Evolutionary conservation across 176 grass and related monocot genomes (phyloP).

Genomic region (Coix lacrymajobi): DNA sequence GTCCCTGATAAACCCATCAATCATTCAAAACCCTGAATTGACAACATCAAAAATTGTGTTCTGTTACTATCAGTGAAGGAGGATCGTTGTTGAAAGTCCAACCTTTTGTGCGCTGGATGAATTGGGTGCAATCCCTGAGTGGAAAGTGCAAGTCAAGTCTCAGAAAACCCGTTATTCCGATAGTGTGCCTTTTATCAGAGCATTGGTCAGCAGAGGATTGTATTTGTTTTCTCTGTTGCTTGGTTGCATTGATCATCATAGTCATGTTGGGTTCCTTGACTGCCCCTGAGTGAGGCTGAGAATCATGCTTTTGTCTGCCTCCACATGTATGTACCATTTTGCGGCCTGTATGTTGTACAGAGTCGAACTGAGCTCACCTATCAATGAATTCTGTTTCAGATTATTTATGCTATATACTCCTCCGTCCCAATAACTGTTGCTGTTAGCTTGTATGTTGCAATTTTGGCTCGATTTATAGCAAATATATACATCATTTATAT

Average conservation of each 20-base stretch:
- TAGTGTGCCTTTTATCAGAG: not conserved
- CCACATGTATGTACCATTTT: slow-evolving; percentile 22
- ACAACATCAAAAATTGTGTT: not conserved
- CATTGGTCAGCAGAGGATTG: slow-evolving; percentile 8
- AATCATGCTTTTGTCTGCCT: not conserved
- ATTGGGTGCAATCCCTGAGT: not conserved
- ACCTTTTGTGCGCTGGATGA: not conserved
- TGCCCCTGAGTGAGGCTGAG: not conserved
- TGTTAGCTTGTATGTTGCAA: no score
- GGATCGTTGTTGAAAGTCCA: not conserved
- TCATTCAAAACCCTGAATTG: slow-evolving; percentile 28
- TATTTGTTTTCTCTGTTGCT: slow-evolving; percentile 11
- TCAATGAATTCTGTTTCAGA: not conserved
- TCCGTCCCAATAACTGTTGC: no score
- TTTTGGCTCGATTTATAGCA: no score
- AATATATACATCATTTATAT: no score
- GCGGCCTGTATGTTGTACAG: slow-evolving; percentile 24
- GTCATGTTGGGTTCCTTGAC: not conserved
- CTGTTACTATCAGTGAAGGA: not conserved
- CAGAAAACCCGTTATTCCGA: not conserved
- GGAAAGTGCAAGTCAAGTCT: not conserved
- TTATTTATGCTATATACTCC: not conserved
- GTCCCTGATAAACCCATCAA: slow-evolving; percentile 48
- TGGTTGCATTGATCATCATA: not conserved
- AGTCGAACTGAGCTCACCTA: not conserved